Percentiles rank a stretch among this genome's conserved stretches.
Evolutionary conservation across 176 grass and related monocot genomes (phyloP).

Genomic region (Triticum urartu): DNA sequence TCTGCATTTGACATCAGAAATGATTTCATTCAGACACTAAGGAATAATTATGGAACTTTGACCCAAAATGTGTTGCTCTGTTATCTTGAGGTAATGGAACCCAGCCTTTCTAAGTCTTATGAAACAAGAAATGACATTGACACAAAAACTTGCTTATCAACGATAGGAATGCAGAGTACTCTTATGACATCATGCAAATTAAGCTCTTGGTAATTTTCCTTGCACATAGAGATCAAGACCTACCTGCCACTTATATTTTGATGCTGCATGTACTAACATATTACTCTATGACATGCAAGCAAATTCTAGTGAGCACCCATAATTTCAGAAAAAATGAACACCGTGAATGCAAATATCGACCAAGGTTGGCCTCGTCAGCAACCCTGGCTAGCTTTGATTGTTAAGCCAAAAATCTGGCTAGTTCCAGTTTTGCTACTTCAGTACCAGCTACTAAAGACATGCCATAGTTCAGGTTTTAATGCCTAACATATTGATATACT

Average conservation of each 20-base stretch:
- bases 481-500: neutral
- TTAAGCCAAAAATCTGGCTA: constrained; percentile 8
- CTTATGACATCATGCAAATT: neutral
- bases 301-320: neutral
- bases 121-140: neutral
- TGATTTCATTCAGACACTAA: neutral
- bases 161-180: neutral
- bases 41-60: neutral
- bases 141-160: neutral
- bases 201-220: constrained; percentile 7
- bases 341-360: neutral
- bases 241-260: neutral
- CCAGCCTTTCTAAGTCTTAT: neutral
- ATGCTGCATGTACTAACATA: neutral
- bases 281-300: neutral
- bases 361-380: neutral
- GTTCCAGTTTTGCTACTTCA: neutral
- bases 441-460: neutral
- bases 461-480: neutral
- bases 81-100: neutral
- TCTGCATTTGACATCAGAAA: constrained; percentile 34
- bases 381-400: neutral
- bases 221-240: neutral
- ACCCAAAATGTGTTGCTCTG: neutral
- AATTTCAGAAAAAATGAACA: constrained; percentile 12